Percentiles rank a stretch among this genome's conserved stretches.
phyloP scores from a whole-genome alignment of 345 rosid species.

The Gossypium raimondii region DNA sequence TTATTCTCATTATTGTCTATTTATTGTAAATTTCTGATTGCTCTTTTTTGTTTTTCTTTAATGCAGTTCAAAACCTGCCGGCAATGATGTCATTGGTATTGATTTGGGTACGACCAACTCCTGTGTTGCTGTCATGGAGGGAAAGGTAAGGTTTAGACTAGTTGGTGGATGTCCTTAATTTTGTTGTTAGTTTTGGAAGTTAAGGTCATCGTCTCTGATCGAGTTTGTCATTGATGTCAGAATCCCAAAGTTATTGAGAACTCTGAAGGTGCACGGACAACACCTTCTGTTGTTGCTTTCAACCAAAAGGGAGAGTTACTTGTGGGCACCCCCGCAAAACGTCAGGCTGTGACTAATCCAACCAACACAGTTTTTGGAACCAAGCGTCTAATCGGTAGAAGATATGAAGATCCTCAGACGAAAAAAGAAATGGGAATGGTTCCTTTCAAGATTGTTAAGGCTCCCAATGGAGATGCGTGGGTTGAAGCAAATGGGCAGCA shows the following conservation, averaged over 20 bases:
- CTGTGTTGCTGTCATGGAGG: slow-evolving; percentile 96
- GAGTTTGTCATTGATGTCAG: slow-evolving; percentile 25
- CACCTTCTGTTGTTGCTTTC: slow-evolving; percentile 88
- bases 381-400: slow-evolving; percentile 79
- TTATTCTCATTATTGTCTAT: neutral
- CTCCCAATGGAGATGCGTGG: slow-evolving; percentile 95
- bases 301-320: slow-evolving; percentile 68
- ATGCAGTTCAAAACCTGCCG: slow-evolving; percentile 74
- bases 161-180: neutral
- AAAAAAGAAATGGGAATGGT: slow-evolving; percentile 93
- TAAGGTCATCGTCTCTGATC: neutral
- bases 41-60: neutral
- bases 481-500: slow-evolving; percentile 48
- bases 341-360: slow-evolving; percentile 91
- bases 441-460: slow-evolving; percentile 77
- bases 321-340: slow-evolving; percentile 85
- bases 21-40: neutral
- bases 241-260: slow-evolving; percentile 88
- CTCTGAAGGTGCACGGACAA: slow-evolving; percentile 85
- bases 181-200: neutral
- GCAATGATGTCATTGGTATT: slow-evolving; percentile 90
- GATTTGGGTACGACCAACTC: slow-evolving; percentile 99
- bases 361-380: slow-evolving; percentile 73
- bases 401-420: slow-evolving; percentile 67
- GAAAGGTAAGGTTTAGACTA: slow-evolving; percentile 47